Evolutionary conservation across 306 rosid genomes (phyloP), one percentile per base, ranked within the genome.

Genomic region (Prunus davidiana): DNA sequence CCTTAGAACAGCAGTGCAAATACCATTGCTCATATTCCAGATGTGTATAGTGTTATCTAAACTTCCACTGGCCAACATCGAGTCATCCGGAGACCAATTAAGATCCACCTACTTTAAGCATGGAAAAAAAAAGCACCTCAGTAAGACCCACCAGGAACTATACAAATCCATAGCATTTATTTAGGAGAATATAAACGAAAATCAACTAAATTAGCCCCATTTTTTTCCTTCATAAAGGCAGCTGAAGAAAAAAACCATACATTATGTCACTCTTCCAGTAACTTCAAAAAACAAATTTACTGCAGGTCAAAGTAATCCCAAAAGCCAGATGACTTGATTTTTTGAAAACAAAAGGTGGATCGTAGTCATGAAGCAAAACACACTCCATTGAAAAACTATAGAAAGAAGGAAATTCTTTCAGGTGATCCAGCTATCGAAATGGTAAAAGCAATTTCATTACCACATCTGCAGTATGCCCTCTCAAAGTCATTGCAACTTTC

Each of bases 31-130:
- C 97, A 91, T 91, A 82, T 96, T 92, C 98, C 99, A 96, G 71
- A 96, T 74, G 76, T 96, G 99, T 77, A 96, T 82, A 12, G 98
- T 92, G 78, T 96, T 96, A 84, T 96, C 99, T 75, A 96, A 91
- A 85, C 99, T 96, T 79, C 91, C 99, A 68, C 98, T 96, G 38
- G 98, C 99, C 95, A 96, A 87, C 20, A 82, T 81, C 9, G 92
- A 92, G 77, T 95, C 99, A 92, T 95, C 99, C 38, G 99, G 97
- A 76, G 97, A 92, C 99, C 99, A 95, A 87, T 91, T 92, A 86
- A 95, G 97, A 95, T 95, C 99, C 92, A 95, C 99, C 99, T 95
- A 92, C 97, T 91, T 95, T 83, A 92, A 72, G 96, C 97, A 92
- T 63, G 80, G 88, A 91, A 80, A 83, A 82, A 30, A 38, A 76